Evolutionary conservation across 176 grass and related monocot species (phyloP).

Genomic region (Luzula sylvatica): DNA sequence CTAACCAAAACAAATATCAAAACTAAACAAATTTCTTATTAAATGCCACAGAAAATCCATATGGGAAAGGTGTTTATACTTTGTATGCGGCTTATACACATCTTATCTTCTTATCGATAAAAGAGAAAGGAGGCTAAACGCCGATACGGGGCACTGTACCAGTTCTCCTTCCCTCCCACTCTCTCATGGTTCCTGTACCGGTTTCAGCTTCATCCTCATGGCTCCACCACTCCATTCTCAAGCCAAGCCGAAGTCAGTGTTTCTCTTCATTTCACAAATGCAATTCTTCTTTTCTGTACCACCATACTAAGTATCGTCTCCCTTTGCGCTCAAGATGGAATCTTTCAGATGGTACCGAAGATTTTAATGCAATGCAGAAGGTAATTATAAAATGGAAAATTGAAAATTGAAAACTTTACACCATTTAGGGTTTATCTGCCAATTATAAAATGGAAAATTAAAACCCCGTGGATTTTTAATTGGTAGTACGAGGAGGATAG

Average conservation of each 20-base stretch:
- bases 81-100: constrained; percentile 18
- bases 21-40: too few relatives aligned
- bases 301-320: not conserved
- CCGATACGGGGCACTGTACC: not conserved
- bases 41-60: not conserved
- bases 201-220: too few relatives aligned
- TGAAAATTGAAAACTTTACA: not conserved
- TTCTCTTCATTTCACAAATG: constrained; percentile 1
- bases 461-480: too few relatives aligned
- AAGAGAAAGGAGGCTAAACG: not conserved
- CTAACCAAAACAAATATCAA: too few relatives aligned
- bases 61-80: not conserved
- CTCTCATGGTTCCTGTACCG: too few relatives aligned
- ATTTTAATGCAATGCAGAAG: not conserved
- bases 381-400: not conserved
- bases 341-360: not conserved
- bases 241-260: not conserved
- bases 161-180: constrained; percentile 1
- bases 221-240: not conserved
- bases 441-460: not conserved
- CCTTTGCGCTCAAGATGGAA: constrained; percentile 10
- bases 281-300: too few relatives aligned
- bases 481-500: not conserved
- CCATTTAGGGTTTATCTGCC: not conserved
- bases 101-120: constrained; percentile 14